phyloP scores from a whole-genome alignment of 257 asterid species.

The Lavandula angustifolia region DNA sequence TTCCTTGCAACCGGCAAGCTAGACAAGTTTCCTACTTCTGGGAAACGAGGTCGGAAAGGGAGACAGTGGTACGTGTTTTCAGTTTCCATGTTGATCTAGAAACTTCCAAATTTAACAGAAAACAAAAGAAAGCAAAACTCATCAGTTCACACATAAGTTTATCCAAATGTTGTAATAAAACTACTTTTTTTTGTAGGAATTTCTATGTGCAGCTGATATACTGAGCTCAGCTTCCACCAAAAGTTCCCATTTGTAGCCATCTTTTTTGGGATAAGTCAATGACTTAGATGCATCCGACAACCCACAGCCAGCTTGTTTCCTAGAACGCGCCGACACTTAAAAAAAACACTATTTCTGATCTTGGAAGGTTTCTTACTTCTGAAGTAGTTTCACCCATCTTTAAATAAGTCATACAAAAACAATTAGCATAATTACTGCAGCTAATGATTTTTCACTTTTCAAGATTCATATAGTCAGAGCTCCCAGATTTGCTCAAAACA shows the following conservation, averaged over 20 bases:
- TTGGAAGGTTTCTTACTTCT: not conserved
- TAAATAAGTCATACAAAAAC: no score
- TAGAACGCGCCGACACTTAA: not conserved
- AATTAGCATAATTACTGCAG: constrained; percentile 6
- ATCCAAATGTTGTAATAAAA: constrained; percentile 5
- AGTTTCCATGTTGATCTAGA: constrained; percentile 2
- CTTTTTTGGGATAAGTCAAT: constrained; percentile 34
- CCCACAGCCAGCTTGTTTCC: constrained; percentile 10
- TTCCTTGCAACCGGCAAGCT: not conserved
- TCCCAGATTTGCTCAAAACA: not conserved
- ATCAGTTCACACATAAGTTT: constrained; percentile 24
- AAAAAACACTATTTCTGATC: not conserved
- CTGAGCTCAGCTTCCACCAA: constrained; percentile 35
- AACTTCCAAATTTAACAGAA: not conserved
- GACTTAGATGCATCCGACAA: constrained; percentile 12
- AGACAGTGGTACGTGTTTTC: constrained; percentile 10
- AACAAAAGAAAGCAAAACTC: not conserved
- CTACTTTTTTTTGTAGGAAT: not conserved
- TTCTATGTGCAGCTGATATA: constrained; percentile 9
- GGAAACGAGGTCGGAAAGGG: not conserved
- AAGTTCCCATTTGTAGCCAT: constrained; percentile 19
- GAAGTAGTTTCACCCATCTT: not conserved
- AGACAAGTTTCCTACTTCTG: not conserved
- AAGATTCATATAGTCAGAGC: not conserved
- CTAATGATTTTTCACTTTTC: not conserved